Base-by-base conservation (phyloP, 371 early-diverging fungal species). In the Haplosporangium sp. region DNA sequence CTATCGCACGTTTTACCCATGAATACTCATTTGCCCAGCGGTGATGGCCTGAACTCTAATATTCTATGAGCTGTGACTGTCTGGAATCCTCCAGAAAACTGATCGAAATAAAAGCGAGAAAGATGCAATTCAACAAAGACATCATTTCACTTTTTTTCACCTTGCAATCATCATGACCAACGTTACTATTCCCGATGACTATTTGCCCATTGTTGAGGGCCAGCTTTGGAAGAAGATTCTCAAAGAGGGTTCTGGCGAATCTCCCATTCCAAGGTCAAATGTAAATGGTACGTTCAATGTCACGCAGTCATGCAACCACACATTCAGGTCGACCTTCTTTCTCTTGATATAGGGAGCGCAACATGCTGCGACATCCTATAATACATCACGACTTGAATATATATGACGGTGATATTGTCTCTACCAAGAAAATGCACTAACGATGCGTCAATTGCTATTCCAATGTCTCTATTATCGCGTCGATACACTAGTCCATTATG, bases 401-500 rank as follows among this genome's bases (percentile, higher is more conserved):
- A 50, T 50, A 15, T 11, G 7, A 0, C 50, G 5, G 5, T 15
- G 2, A 2, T 39, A 9, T 13, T 4, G 39, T 17, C 55, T 7
- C 9, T 15, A 55, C n/a, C 3, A 50, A 35, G 11, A 11, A 55
- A 35, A 55, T 10, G 10, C 34, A 27, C 34, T 55, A 55, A 55
- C 34, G 55, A 55, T 13, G 10, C 11, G 55, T 8, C 9, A 55
- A 27, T 55, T 55, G 55, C 55, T 55, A 11, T 60, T 60, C 17
- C n/a, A 38, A 35, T 37, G 2, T 38, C 48, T 1, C 55, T 45
- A 4, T 53, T 11, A 2, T 27, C 27, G 27, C 27, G 27, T 27
- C 27, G 27, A 6, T 19, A 39, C 57, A n/a, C 0, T 71, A 17
- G 92, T 96, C 86, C 96, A 96, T 78, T 96, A 96, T 69, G 89